Conservation (phyloP, 1,284 basidiomycete genomes). For the Ganoderma meredithae region DNA sequence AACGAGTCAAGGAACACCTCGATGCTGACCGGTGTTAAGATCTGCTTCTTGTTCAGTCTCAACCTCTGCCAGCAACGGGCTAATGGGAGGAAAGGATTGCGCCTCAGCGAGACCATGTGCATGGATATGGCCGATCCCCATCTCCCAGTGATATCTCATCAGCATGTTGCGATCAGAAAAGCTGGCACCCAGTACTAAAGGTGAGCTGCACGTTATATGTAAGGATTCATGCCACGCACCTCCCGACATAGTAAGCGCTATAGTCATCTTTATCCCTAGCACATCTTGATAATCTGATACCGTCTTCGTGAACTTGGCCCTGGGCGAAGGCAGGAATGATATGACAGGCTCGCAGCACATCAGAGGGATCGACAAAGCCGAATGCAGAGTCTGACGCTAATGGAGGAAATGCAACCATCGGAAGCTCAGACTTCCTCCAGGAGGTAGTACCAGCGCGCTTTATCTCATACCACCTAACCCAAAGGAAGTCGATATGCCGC, state of each 20-base stretch:
- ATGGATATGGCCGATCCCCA: constrained; percentile 12
- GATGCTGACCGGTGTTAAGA: neutral
- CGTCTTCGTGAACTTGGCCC: neutral
- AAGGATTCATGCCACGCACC: neutral
- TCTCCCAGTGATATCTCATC: constrained; percentile 15
- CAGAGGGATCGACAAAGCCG: neutral
- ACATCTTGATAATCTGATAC: neutral
- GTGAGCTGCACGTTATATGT: neutral
- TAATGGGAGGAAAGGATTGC: neutral
- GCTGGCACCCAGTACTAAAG: neutral
- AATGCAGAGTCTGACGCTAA: neutral
- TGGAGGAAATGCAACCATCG: neutral
- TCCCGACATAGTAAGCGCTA: neutral
- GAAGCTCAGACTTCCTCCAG: neutral
- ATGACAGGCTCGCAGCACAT: neutral
- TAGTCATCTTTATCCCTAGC: neutral
- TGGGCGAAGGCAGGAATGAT: neutral
- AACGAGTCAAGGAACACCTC: neutral
- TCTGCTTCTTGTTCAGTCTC: neutral
- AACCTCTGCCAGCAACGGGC: neutral
- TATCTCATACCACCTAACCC: too few relatives aligned
- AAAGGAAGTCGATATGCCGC: too few relatives aligned
- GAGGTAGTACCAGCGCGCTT: too few relatives aligned
- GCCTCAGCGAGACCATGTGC: neutral
- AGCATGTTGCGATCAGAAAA: constrained; percentile 12